A percentile compares a stretch with the other conserved stretches of the same genome.
These are phyloP conservation scores for Linnemannia elongata DNA, from an alignment of 192 early-diverging fungal genomes.

Conservation along the genomic window DNA sequence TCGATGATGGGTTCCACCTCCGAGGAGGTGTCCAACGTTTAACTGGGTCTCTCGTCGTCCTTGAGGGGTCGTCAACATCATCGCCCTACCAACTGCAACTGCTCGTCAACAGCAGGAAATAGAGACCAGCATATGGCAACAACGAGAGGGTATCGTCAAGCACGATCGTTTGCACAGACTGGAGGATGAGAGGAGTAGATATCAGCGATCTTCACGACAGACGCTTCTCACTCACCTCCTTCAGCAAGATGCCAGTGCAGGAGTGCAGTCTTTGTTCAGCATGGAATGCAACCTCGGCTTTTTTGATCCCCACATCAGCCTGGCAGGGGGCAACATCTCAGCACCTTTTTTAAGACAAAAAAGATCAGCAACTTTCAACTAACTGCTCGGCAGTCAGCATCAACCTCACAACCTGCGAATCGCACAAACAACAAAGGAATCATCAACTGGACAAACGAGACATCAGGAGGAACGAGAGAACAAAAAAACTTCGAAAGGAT, in stretches of 20 bases:
- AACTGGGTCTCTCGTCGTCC: background rate
- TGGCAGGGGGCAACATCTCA: background rate
- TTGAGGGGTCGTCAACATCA: background rate
- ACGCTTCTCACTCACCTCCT: background rate
- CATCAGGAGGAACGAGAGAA: background rate
- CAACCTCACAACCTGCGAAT: background rate
- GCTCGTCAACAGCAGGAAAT: background rate
- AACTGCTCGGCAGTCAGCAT: background rate
- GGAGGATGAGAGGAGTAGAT: background rate
- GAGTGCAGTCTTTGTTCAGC: background rate
- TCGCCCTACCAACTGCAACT: background rate
- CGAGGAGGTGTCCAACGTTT: background rate
- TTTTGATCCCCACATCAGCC: background rate
- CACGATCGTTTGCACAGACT: background rate
- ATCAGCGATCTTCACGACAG: background rate
- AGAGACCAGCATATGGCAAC: background rate
- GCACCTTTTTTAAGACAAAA: background rate
- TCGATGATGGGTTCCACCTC: background rate
- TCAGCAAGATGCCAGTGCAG: background rate
- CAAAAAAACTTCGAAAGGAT: background rate
- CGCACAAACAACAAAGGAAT: background rate
- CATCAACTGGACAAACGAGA: background rate
- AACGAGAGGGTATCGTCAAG: background rate
- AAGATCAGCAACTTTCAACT: background rate
- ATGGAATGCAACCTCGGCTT: background rate